Conservation (phyloP, 352 stramenopile genomes). For the Globisporangium viniferum region DNA sequence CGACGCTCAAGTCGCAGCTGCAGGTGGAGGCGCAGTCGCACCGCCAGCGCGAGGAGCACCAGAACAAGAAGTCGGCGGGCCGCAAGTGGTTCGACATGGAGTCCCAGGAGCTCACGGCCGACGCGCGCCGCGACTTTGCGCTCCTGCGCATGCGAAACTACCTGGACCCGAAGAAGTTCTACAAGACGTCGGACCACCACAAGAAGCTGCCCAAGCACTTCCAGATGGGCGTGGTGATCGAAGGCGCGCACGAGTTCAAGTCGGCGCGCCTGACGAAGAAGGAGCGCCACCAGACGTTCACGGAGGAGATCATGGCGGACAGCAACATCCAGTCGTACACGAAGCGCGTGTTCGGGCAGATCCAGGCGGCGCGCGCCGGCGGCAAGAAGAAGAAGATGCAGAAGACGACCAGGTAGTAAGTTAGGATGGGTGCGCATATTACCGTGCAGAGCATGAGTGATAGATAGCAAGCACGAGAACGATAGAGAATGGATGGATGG, state of each 20-base stretch:
- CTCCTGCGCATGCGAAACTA: constrained; percentile 95
- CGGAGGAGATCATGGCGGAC: constrained; percentile 95
- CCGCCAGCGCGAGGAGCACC: constrained; percentile 47
- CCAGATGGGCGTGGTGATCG: constrained; percentile 91
- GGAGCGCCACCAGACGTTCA: constrained; percentile 90
- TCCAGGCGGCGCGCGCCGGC: constrained; percentile 51
- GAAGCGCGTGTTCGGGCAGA: constrained; percentile 76
- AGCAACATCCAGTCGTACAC: constrained; percentile 79
- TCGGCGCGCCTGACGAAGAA: constrained; percentile 90
- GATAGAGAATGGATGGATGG: background rate
- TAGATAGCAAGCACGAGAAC: background rate
- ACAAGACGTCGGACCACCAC: constrained; percentile 91
- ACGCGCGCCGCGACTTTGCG: constrained; percentile 87
- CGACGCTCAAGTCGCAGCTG: constrained; percentile 36
- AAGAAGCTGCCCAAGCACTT: constrained; percentile 87
- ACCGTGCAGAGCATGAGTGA: background rate
- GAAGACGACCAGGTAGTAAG: constrained; percentile 14
- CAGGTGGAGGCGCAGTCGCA: constrained; percentile 39
- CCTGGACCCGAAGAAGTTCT: constrained; percentile 96
- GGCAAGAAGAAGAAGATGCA: constrained; percentile 50
- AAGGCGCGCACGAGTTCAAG: constrained; percentile 90
- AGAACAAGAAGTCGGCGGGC: constrained; percentile 52
- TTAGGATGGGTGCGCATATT: no score
- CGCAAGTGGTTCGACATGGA: constrained; percentile 92
- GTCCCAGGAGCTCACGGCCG: constrained; percentile 85